Base-by-base conservation (phyloP, 2,329 filamentous ascomycete species). In the Fusarium mangiferae region DNA sequence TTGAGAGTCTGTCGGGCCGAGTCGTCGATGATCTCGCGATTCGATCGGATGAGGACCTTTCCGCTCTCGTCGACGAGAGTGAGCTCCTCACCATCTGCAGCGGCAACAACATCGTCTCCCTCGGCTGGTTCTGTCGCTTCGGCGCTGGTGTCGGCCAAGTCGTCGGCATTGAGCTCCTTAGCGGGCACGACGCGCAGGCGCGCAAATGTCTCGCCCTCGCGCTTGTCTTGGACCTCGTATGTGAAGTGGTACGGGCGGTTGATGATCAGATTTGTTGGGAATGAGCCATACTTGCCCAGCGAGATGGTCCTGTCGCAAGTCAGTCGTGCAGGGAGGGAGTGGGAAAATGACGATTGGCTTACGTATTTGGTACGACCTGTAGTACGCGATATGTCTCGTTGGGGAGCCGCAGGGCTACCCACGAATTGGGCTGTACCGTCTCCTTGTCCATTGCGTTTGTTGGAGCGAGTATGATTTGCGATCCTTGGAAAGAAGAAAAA, bases 241-340 rank as follows among this genome's bases (percentile, higher is more conserved):
- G 95, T 98, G 68, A 97, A 86, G 84, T 98, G 90, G 81, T 94
- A 98, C 0, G 96, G 96, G 13, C 96, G 92, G n/a, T 94, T 93
- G 72, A 99, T 90, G 51, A 99, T 90, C 38, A 96, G 89, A 80
- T 98, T 98, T 59, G 94, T 91, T 22, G 94, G 92, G 80, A 99
- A 98, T 5, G 91, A 90, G 73, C 96, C 96, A 81, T 96, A 97
- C 89, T 98, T 98, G 63, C 95, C 95, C 39, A 98, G 87, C 4
- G 94, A 94, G 74, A 98, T 93, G 49, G 90, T 94, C 45, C 95
- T 98, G 77, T 44, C 81, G 68, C 79, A 60, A 45, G 75, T 82
- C 68, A 80, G 78, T 71, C 67, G 68, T 42, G 45, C 44, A 48
- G 18, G 38, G 62, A 48, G 17, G 39, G 62, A 59, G 28, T 18